Conservation (phyloP, 2,329 filamentous ascomycete genomes). For the Sarocladiaceae sp. region DNA sequence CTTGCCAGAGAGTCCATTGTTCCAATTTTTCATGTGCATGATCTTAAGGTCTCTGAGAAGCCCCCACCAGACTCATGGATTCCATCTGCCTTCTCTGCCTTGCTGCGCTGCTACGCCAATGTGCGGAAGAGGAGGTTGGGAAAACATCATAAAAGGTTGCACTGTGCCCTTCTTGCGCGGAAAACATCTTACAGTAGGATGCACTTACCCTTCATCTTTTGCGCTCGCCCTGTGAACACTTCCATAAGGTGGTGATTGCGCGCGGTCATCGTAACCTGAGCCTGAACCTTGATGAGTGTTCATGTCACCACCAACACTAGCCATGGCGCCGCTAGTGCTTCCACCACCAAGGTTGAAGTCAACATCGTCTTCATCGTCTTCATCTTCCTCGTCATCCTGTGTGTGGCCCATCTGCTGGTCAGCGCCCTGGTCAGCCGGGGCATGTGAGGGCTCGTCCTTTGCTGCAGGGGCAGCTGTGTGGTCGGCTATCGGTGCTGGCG, state of each 20-base stretch:
- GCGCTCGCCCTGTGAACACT: constrained; percentile 56
- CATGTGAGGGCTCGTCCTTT: neutral
- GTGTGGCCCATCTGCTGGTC: constrained; percentile 2
- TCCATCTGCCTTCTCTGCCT: no score
- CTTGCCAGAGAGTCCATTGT: no score
- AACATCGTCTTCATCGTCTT: constrained; percentile 51
- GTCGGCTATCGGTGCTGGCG: constrained; percentile 20
- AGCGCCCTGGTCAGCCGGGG: neutral
- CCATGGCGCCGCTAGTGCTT: constrained; percentile 20
- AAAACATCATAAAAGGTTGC: no score
- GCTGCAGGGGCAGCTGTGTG: constrained; percentile 14
- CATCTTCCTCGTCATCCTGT: constrained; percentile 31
- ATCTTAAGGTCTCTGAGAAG: no score
- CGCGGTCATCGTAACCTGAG: constrained; percentile 24
- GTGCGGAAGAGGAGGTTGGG: no score
- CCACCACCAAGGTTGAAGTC: constrained; percentile 51
- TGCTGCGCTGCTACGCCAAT: constrained; percentile 5
- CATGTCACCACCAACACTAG: constrained; percentile 15
- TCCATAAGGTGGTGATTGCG: constrained; percentile 27
- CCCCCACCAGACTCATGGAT: neutral
- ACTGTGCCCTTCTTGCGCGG: no score
- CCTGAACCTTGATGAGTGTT: constrained; percentile 9
- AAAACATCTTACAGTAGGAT: neutral
- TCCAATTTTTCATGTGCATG: no score
- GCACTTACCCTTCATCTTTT: constrained; percentile 40